These are phyloP conservation scores for Zizania palustris DNA, from an alignment of 202 grass and related monocot genomes.

Conservation along the genomic window DNA sequence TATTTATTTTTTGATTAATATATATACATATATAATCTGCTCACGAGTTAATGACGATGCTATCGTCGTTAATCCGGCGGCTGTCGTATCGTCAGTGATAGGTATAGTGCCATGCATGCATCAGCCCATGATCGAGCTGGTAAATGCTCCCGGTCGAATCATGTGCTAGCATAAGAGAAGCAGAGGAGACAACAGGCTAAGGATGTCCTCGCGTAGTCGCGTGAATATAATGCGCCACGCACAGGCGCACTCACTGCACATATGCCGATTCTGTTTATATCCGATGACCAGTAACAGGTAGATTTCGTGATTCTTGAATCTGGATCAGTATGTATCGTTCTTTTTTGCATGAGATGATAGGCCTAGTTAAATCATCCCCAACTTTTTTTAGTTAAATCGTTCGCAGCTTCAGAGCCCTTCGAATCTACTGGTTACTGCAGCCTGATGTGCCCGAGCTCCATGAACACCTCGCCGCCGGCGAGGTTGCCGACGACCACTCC, in stretches of 20 bases:
- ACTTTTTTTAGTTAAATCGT: no score
- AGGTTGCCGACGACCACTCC: no score
- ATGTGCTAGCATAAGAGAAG: not conserved
- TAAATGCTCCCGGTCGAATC: not conserved
- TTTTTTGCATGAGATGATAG: no score
- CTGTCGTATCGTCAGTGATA: not conserved
- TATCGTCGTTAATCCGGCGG: not conserved
- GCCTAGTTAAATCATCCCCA: no score
- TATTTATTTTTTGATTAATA: no score
- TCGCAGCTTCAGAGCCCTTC: no score
- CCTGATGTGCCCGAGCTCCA: no score
- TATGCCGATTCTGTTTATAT: not conserved
- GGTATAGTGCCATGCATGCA: not conserved
- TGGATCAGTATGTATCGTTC: not conserved
- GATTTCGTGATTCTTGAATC: not conserved
- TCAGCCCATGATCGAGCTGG: not conserved
- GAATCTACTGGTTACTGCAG: no score
- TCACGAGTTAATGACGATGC: not conserved
- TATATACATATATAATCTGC: no score
- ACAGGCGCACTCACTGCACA: not conserved
- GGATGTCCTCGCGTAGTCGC: not conserved
- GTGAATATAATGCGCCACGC: not conserved
- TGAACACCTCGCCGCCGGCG: no score
- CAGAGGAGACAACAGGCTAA: not conserved
- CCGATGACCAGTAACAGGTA: not conserved